phyloP scores from a whole-genome alignment of 148 eudicot species.

The Salicornia ramosissima region DNA sequence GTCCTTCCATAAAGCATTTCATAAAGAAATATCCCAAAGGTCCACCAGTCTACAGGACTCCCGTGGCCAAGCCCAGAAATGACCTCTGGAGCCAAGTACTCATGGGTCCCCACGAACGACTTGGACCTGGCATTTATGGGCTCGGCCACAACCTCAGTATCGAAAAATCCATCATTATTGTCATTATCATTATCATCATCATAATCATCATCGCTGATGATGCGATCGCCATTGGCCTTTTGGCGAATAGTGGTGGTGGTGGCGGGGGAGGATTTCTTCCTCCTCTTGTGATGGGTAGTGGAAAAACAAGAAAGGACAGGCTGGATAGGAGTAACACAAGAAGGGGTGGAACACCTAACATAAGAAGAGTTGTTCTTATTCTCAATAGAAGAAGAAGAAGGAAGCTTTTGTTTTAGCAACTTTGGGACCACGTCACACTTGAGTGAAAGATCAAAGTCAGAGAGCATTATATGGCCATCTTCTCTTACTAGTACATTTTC shows the following conservation, averaged over 20 bases:
- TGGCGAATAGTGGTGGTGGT: slow-evolving; percentile 29
- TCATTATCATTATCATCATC: not conserved
- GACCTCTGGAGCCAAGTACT: slow-evolving; percentile 77
- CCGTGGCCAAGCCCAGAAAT: slow-evolving; percentile 73
- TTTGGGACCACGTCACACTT: slow-evolving; percentile 66
- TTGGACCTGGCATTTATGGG: slow-evolving; percentile 60
- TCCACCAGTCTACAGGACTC: slow-evolving; percentile 80
- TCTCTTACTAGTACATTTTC: slow-evolving; percentile 71
- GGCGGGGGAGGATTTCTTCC: slow-evolving; percentile 19
- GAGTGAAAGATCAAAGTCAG: slow-evolving; percentile 68
- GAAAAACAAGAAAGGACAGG: slow-evolving; percentile 70
- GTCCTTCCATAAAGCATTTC: slow-evolving; percentile 57
- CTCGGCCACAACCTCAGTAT: slow-evolving; percentile 56
- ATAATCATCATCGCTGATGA: slow-evolving; percentile 6
- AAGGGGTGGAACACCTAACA: slow-evolving; percentile 41
- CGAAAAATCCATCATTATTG: slow-evolving; percentile 10
- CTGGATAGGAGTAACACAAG: slow-evolving; percentile 51
- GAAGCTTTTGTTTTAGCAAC: slow-evolving; percentile 35
- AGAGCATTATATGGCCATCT: slow-evolving; percentile 81
- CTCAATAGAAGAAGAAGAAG: slow-evolving; percentile 3
- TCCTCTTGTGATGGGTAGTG: slow-evolving; percentile 12
- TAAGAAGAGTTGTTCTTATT: slow-evolving; percentile 8
- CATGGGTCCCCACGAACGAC: slow-evolving; percentile 76
- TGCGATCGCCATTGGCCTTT: slow-evolving; percentile 25
- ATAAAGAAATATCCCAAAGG: slow-evolving; percentile 60